Evolutionary conservation across 108 stramenopile genomes (phyloP), one percentile per base, ranked within the genome.

Genomic region (Stephanodiscus triporus): DNA sequence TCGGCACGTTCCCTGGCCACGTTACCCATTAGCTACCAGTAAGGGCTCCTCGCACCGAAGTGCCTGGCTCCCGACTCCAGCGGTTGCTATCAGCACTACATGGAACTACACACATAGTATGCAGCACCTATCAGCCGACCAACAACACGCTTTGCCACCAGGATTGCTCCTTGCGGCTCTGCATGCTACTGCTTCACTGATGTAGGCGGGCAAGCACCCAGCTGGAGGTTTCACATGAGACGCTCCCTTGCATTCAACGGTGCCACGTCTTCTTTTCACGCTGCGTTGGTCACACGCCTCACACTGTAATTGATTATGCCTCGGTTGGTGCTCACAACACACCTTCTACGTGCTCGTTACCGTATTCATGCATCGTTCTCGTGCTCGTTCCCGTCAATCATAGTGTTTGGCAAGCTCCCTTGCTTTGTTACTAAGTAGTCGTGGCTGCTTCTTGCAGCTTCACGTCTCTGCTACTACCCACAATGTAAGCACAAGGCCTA

Each of bases 31-130:
- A 34, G 32, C 32, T 34, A 34, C 22, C 22, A 58, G 57, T 58
- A 58, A 58, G 57, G 57, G 17, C 57, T 58, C 57, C 57, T 22
- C 17, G 57, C 57, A 58, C 57, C 57, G 57, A 17, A 58, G 57
- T 23, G 22, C 57, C 22, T 23, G 57, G 22, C 17, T 58, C 57
- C 57, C 57, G 22, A 23, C 17, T 58, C 57, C 57, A 58, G 22
- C 57, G 22, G 57, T 23, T 17, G 57, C 57, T 58, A 58, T 23
- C 57, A 58, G 22, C 57, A 58, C 57, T 22, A 58, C 20, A 58
- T 58, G 57, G 57, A 58, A 23, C 57, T 58, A 58, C 57, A 58
- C 57, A 58, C 57, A 58, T 34, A 58, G 57, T 58, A 58, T 58
- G 57, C 57, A 58, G 57, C 17, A 58, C 57, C 57, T 58, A 58